Conservation (phyloP, 305 asterid genomes). For the Solanum hybrid region DNA sequence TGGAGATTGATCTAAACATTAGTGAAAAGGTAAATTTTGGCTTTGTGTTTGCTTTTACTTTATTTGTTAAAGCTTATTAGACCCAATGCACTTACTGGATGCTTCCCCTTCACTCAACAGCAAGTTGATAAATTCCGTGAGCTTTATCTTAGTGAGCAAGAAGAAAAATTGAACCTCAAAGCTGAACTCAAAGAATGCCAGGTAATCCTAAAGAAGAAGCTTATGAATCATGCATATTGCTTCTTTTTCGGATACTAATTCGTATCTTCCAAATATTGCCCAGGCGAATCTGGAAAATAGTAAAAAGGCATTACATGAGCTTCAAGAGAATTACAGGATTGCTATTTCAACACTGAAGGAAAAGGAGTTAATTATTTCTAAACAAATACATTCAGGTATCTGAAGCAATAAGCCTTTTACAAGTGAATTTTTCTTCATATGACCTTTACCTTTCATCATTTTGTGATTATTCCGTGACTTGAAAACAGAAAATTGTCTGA, state of each 20-base stretch:
- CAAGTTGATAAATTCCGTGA: conserved; percentile 50
- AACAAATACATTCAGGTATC: conserved; percentile 56
- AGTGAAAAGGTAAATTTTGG: conserved; percentile 43
- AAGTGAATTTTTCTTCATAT: not conserved
- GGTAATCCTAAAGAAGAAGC: conserved; percentile 29
- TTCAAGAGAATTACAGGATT: conserved; percentile 42
- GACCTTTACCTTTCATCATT: conserved; percentile 3
- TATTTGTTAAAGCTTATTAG: not conserved
- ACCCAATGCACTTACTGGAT: not conserved
- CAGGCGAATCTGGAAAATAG: conserved; percentile 49
- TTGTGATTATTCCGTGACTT: conserved; percentile 5
- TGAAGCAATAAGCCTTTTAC: not conserved
- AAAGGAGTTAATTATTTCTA: conserved; percentile 49
- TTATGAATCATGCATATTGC: not conserved
- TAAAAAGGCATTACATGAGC: conserved; percentile 43
- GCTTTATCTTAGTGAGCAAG: conserved; percentile 61
- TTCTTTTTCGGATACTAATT: not conserved
- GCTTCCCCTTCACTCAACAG: conserved; percentile 20
- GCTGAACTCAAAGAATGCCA: conserved; percentile 64
- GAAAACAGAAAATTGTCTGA: conserved; percentile 49
- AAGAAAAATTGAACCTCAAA: conserved; percentile 48
- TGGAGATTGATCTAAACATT: conserved; percentile 50
- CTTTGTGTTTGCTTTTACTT: not conserved
- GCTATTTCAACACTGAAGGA: conserved; percentile 47
- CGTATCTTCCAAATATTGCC: conserved; percentile 11